Conservation (phyloP, 495 filamentous ascomycete genomes). For the Lasiosphaeriaceae sp. region DNA sequence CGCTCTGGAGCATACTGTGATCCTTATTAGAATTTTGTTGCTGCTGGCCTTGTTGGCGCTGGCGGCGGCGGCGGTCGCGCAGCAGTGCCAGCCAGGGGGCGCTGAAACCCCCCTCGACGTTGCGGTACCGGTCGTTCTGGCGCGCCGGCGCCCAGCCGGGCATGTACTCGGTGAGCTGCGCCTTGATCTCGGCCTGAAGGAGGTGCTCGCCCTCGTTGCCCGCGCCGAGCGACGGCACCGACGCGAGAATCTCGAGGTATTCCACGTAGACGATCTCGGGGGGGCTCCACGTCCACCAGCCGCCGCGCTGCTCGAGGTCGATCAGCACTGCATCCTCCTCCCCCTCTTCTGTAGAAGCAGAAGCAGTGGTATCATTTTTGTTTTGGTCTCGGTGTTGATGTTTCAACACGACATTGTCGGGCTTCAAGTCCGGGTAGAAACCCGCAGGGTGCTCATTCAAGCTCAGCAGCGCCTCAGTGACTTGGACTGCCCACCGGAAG, state of each 20-base stretch:
- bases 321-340: slow-evolving; percentile 20
- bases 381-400: too few relatives aligned
- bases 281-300: slow-evolving; percentile 27
- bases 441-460: slow-evolving; percentile 20
- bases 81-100: slow-evolving; percentile 15
- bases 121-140: slow-evolving; percentile 12
- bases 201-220: background rate
- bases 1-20: slow-evolving; percentile 14
- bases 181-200: background rate
- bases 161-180: slow-evolving; percentile 1
- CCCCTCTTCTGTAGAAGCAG: background rate
- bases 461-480: slow-evolving; percentile 29
- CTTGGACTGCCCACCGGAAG: slow-evolving; percentile 4
- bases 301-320: slow-evolving; percentile 32
- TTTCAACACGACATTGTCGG: slow-evolving; percentile 30
- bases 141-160: slow-evolving; percentile 4
- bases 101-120: slow-evolving; percentile 20
- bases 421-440: slow-evolving; percentile 37
- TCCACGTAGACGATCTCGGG: slow-evolving; percentile 32
- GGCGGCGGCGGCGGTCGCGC: too few relatives aligned
- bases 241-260: slow-evolving; percentile 21
- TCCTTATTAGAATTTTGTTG: background rate
- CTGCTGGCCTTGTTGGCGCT: too few relatives aligned
- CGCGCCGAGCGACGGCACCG: background rate
- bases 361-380: too few relatives aligned